Percentiles rank a stretch among this genome's conserved stretches.
These are phyloP conservation scores for Gynostemma pentaphyllum DNA, from an alignment of 306 rosid genomes.

Conservation along the genomic window DNA sequence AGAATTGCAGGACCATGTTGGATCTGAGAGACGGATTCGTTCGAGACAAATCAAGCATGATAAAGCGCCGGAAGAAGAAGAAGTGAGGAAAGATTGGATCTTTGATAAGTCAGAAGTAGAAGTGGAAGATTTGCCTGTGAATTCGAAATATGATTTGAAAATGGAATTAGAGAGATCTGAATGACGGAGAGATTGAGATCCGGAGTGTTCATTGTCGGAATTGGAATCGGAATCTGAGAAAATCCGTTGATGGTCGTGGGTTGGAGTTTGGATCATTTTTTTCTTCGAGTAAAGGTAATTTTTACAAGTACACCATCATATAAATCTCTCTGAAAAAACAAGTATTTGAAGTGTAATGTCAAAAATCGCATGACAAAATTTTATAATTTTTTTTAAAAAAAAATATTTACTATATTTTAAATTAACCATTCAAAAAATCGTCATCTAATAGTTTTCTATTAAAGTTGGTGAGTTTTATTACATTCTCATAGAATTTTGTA, in stretches of 20 bases:
- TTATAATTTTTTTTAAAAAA: too few relatives aligned
- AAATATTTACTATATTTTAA: too few relatives aligned
- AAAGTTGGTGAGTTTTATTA: too few relatives aligned
- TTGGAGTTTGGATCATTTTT: slow-evolving; percentile 31
- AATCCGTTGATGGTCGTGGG: slow-evolving; percentile 6
- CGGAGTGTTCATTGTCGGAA: slow-evolving; percentile 26
- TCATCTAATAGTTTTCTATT: too few relatives aligned
- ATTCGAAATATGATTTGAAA: slow-evolving; percentile 61
- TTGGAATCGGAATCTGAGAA: slow-evolving; percentile 36
- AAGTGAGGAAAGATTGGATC: slow-evolving; percentile 80
- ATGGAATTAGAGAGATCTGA: slow-evolving; percentile 68
- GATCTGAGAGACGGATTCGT: slow-evolving; percentile 66
- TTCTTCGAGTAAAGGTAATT: not conserved
- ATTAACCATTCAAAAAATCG: too few relatives aligned
- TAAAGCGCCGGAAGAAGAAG: slow-evolving; percentile 91
- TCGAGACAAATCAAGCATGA: slow-evolving; percentile 92
- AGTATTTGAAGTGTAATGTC: too few relatives aligned
- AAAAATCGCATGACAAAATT: too few relatives aligned
- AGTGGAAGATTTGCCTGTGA: slow-evolving; percentile 49
- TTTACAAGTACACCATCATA: too few relatives aligned
- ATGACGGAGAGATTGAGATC: slow-evolving; percentile 37
- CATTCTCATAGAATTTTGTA: too few relatives aligned
- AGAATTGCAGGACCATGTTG: slow-evolving; percentile 86
- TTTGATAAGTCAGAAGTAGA: slow-evolving; percentile 63
- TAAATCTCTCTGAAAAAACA: too few relatives aligned